Conservation (phyloP, 2,329 filamentous ascomycete genomes). For the Clonostachys rosea region DNA sequence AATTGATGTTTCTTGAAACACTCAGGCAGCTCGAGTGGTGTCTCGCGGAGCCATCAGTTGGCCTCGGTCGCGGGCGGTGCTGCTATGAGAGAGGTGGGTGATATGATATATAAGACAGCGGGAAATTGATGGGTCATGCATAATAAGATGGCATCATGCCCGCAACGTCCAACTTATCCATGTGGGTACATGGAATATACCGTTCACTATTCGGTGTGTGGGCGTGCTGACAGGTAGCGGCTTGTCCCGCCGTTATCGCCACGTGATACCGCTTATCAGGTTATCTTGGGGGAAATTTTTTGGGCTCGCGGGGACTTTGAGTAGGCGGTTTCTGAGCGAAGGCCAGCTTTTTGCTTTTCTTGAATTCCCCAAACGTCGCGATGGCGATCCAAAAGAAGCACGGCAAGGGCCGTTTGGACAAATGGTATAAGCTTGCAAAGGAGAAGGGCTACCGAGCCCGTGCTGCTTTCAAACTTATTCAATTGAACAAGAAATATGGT, state of each 20-base stretch:
- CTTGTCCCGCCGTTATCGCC: constrained; percentile 16
- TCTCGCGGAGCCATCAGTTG: constrained; percentile 2
- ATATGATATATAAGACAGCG: no score
- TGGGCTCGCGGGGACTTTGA: constrained; percentile 12
- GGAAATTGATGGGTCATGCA: no score
- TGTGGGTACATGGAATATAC: no score
- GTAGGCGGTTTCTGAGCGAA: not conserved
- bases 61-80: not conserved
- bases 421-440: constrained; percentile 98
- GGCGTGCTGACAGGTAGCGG: no score
- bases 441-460: constrained; percentile 95
- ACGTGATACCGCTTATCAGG: constrained; percentile 20
- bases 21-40: not conserved
- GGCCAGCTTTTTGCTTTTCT: no score
- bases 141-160: no score
- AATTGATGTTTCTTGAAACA: not conserved
- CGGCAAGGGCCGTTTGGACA: constrained; percentile 96
- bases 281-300: constrained; percentile 20
- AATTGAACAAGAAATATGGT: constrained; percentile 98
- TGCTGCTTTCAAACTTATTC: constrained; percentile 96
- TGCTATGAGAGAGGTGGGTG: no score
- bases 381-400: constrained; percentile 99
- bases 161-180: no score
- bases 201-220: no score
- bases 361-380: constrained; percentile 3